Base-by-base conservation (phyloP, 768 basidiomycete species). In the Lactifluus piperatus region DNA sequence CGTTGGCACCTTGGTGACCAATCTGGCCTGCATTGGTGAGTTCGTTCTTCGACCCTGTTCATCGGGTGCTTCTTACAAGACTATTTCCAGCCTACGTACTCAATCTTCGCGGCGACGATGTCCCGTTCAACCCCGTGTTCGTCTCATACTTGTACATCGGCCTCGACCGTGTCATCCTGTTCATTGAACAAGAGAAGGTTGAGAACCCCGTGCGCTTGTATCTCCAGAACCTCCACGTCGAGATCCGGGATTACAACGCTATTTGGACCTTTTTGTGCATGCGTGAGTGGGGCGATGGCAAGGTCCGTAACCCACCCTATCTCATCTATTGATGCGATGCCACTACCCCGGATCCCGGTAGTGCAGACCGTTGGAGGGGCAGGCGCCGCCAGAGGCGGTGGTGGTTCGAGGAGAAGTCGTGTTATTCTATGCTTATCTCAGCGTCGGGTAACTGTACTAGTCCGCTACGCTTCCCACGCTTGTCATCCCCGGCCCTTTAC, bases 41-140 rank as follows among this genome's bases (percentile, higher is more conserved):
- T 71, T 53, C 9, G 3, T 10, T 7, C 7, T 30, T 44, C 10
- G 41, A 18, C 14, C 24, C 8, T 5, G n/a, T n/a, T n/a, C n/a
- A n/a, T n/a, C n/a, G n/a, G n/a, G n/a, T n/a, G n/a, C n/a, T n/a
- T n/a, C n/a, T n/a, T n/a, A n/a, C n/a, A n/a, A n/a, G n/a, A n/a
- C n/a, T n/a, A n/a, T n/a, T n/a, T n/a, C n/a, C n/a, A n/a, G 95
- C 95, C 0, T 97, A 91, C 75, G 67, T 89, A 2, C 76, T 97
- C 34, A 98, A 98, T 68, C 74, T 94, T 54, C 86, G 95, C 50
- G 94, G 94, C 36, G 79, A 82, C 3, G 94, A 97, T 67, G 85
- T 97, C 48, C 91, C 91, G 0, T 91, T 84, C 76, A 94, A 91
- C 68, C 95, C 95, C 0, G 80, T 98, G 9, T 95, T 97, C 75